Base-by-base conservation (phyloP, 495 filamentous ascomycete species). In the Penicillium paradoxum region DNA sequence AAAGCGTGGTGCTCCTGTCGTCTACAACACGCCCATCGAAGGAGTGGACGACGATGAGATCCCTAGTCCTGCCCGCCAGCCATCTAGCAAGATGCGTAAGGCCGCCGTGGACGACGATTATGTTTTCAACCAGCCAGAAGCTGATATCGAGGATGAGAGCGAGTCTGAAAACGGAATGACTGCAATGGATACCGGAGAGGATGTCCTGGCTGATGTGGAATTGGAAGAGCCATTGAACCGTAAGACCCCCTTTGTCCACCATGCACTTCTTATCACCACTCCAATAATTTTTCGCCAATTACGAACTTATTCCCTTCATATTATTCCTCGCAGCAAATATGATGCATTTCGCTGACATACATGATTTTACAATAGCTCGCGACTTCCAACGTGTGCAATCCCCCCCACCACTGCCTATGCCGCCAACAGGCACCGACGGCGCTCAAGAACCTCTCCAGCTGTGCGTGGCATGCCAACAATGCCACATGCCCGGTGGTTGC, bases 401-500 rank as follows among this genome's bases (percentile, higher is more conserved):
- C 10, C 50, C 58, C 25, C 49, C 55, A 25, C 46, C 56, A n/a
- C 40, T 32, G 15, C 48, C 57, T n/a, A 38, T 38, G 17, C 49
- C 49, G 27, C 43, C 42, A 15, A 51, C 49, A 24, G 80, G 79
- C 51, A 48, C 68, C 4, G 78, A 79, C 42, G 87, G 83, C 53
- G 36, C 61, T 6, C 54, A 55, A 15, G 67, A 64, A 15, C 47
- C 49, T 25, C 34, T 39, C 27, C 58, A 47, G 25, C 43, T 45
- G n/a, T 90, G 87, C 56, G 50, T 71, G 2, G 82, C 77, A 15
- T 90, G 87, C 66, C 49, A 59, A 3, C 58, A 62, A 13, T 44
- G 41, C 17, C 87, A 90, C 60, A 62, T 68, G 2, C 53, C 60
- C 8, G 87, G 87, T 6, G 62, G 62, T 14, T 90, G 87, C 55